Evolutionary conservation across 2,329 filamentous ascomycete species (phyloP), one percentile per base, ranked within the genome.

Genomic region (Zopfia rhizophila): DNA sequence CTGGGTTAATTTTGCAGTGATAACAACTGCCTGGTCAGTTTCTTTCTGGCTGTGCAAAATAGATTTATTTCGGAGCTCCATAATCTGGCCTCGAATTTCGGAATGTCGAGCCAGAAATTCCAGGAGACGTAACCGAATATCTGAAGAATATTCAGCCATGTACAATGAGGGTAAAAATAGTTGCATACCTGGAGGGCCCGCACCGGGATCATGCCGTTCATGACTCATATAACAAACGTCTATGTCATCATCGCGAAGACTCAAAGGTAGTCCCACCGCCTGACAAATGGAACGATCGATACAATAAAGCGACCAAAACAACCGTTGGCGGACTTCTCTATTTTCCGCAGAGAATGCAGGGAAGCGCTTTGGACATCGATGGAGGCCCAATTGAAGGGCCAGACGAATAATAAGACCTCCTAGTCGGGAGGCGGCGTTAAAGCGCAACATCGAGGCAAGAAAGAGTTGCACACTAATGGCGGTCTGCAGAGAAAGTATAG

Each of bases 281-380:
- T 84, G 82, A 7, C 78, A 82, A 0, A 84, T 68, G 44, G 82
- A 78, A 32, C 82, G 72, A 30, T 84, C 82, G 0, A 83, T 63
- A 12, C 72, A 77, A 36, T 84, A 85, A 0, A 83, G 74, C 1
- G 78, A 78, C 81, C 81, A 84, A 49, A 84, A 84, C 0, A 84
- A 65, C 0, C 81, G 73, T 11, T 78, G 75, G 2, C 82, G 74
- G 22, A 81, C 73, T 2, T 75, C 71, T 2, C 70, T 72, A 29
- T 83, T 79, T 7, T 73, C 63, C 1, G 60, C 44, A 0, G 69
- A 75, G 53, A 84, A 83, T 31, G 78, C 78, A 0, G 75, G 68
- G 44, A 77, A 84, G 0, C 82, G 73, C 4, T 72, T 70, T 1
- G 82, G 81, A 41, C 82, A 85, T 3, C 82, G 76, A 63, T 85